A percentile compares a stretch with the other conserved stretches of the same genome.
These are phyloP conservation scores for Sclerotinia spermophila DNA, from an alignment of 2,329 filamentous ascomycete genomes.

Conservation along the genomic window DNA sequence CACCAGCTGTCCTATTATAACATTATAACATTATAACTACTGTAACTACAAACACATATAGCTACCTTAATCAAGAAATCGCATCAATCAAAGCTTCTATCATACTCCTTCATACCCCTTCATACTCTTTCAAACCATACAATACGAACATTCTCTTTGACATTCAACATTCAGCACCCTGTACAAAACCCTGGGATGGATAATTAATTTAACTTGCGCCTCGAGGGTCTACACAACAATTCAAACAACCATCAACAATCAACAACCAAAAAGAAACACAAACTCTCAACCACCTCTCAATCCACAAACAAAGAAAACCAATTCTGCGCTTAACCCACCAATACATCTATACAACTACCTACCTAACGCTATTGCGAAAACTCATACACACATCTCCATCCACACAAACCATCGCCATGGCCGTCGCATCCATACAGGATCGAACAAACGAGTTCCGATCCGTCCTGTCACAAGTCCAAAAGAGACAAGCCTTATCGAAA, in stretches of 20 bases:
- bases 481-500: constrained; percentile 72
- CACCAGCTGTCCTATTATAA: constrained; percentile 8
- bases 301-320: neutral
- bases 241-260: neutral
- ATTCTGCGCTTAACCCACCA: neutral
- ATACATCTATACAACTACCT: constrained; percentile 5
- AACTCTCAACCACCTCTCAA: neutral
- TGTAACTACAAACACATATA: no score
- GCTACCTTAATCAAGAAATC: neutral
- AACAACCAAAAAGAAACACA: neutral
- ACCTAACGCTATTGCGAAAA: constrained; percentile 17
- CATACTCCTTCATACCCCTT: neutral
- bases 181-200: neutral
- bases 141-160: no score
- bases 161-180: neutral
- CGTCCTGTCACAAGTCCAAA: constrained; percentile 82
- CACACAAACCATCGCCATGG: constrained; percentile 44
- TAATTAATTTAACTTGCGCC: neutral
- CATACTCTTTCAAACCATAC: neutral
- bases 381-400: neutral
- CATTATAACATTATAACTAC: no score
- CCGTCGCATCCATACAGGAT: constrained; percentile 82
- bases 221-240: neutral
- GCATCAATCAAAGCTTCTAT: neutral
- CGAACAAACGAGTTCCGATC: constrained; percentile 93